Evolutionary conservation across 176 grass and related monocot genomes (phyloP).

Genomic region (Eremochloa ophiuroides): DNA sequence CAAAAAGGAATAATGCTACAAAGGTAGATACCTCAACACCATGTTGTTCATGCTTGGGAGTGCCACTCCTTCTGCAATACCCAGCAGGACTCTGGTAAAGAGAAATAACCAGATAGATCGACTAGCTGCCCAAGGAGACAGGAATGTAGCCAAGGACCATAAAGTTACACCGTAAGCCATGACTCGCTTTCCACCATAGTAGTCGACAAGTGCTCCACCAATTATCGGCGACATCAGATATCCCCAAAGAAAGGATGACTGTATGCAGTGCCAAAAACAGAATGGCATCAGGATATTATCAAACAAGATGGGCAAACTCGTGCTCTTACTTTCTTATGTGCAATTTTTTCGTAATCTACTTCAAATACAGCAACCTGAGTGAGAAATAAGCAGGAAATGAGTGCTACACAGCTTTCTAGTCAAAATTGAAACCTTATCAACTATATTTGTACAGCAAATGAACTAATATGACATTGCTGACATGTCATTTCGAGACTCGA

Average conservation of each 20-base stretch:
- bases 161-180: constrained; percentile 89
- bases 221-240: constrained; percentile 90
- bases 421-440: not conserved
- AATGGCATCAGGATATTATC: constrained; percentile 11
- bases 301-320: constrained; percentile 6
- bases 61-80: constrained; percentile 93
- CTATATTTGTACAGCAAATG: not conserved
- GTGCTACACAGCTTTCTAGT: not conserved
- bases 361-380: not conserved
- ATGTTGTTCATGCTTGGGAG: constrained; percentile 99
- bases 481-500: not conserved
- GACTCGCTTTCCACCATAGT: constrained; percentile 85
- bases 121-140: constrained; percentile 88
- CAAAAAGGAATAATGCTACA: constrained; percentile 14
- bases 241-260: constrained; percentile 99
- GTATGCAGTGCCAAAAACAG: constrained; percentile 24
- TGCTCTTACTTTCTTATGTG: not conserved
- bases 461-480: not conserved
- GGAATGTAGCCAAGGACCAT: constrained; percentile 92
- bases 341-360: not conserved
- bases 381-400: not conserved
- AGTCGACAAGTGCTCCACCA: constrained; percentile 85
- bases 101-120: constrained; percentile 75
- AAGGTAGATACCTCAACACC: constrained; percentile 69
- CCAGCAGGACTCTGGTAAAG: constrained; percentile 68